Percentiles rank a stretch among this genome's conserved stretches.
Conservation (phyloP, 2,329 filamentous ascomycete genomes). For the Xylariaceae sp. region DNA sequence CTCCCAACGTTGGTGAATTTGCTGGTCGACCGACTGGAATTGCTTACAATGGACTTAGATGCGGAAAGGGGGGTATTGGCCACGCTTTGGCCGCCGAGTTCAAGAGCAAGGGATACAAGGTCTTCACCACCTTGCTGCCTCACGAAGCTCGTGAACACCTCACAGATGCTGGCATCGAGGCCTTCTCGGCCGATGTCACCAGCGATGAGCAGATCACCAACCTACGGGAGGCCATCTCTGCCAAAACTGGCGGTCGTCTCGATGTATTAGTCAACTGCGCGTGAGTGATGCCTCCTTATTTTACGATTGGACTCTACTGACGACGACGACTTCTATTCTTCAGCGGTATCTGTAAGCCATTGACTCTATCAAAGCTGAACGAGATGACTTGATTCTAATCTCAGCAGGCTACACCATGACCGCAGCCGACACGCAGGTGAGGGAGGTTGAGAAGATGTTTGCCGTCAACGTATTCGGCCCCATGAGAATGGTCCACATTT, state of each 20-base stretch:
- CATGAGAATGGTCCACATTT: slow-evolving; percentile 27
- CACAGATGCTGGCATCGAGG: slow-evolving; percentile 10
- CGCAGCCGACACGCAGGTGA: slow-evolving; percentile 25
- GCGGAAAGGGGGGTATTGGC: slow-evolving; percentile 21
- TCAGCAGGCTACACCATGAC: slow-evolving; percentile 27
- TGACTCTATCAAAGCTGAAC: not conserved
- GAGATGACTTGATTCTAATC: not conserved
- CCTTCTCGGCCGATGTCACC: slow-evolving; percentile 16
- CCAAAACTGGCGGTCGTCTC: slow-evolving; percentile 5
- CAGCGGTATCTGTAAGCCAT: slow-evolving; percentile 1
- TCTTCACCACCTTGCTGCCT: slow-evolving; percentile 18
- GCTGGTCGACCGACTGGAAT: not conserved
- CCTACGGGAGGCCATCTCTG: not conserved
- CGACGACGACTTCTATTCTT: not conserved
- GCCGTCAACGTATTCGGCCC: slow-evolving; percentile 29
- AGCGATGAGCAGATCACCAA: slow-evolving; percentile 9
- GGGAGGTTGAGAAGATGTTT: slow-evolving; percentile 22
- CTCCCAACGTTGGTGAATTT: not conserved
- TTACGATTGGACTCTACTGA: not conserved
- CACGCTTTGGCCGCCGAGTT: slow-evolving; percentile 19
- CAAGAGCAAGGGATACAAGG: not conserved
- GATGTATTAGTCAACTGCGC: slow-evolving; percentile 16
- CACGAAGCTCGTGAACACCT: slow-evolving; percentile 15
- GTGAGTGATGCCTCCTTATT: slow-evolving; percentile 9
- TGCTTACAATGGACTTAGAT: slow-evolving; percentile 5